Base-by-base conservation (phyloP, 1,284 basidiomycete species). In the Inonotus hispidus region DNA sequence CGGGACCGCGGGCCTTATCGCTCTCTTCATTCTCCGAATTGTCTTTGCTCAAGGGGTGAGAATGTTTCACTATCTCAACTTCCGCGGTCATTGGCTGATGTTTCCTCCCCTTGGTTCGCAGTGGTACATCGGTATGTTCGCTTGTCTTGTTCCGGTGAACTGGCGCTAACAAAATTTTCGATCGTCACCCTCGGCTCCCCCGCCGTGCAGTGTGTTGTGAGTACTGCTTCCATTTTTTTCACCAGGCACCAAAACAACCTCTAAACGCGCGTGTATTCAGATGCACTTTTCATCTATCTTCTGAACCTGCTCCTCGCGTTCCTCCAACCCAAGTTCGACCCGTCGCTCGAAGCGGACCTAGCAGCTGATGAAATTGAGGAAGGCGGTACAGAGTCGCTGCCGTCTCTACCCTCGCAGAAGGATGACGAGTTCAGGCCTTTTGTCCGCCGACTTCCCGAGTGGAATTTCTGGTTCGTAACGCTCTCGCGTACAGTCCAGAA, bases 371-470 rank as follows among this genome's bases (percentile, higher is more conserved):
- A 98, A 70, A 90, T 98, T 19, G 96, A 98, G 71, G 95, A 94
- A 69, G 96, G 95, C 23, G 92, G 88, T 69, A 78, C 68, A 2
- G 79, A 81, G 46, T 68, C 68, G 27, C 60, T 65, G 11, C 66
- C 67, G 10, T 69, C 72, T 43, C 72, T 82, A 25, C 87, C 88
- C 5, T 87, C 84, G 32, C 78, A 82, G 66, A 82, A 83, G 68
- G 89, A 93, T 68, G 94, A 96, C 66, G 96, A 98, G 71, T 97
- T 98, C 77, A 80, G 93, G 61, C 97, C 97, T 1, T 99, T 99
- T 74, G 96, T 99, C 65, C 81, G 97, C 63, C 80, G 97, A 58
- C 79, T 99, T 64, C 97, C 97, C 39, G 93, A 96, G 75, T 96
- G 94, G 91, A 92, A 96, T 72, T 94, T 94, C 72, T 91, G 95